phyloP scores from a whole-genome alignment of 176 grass and related monocot species.

The Leersia perrieri region DNA sequence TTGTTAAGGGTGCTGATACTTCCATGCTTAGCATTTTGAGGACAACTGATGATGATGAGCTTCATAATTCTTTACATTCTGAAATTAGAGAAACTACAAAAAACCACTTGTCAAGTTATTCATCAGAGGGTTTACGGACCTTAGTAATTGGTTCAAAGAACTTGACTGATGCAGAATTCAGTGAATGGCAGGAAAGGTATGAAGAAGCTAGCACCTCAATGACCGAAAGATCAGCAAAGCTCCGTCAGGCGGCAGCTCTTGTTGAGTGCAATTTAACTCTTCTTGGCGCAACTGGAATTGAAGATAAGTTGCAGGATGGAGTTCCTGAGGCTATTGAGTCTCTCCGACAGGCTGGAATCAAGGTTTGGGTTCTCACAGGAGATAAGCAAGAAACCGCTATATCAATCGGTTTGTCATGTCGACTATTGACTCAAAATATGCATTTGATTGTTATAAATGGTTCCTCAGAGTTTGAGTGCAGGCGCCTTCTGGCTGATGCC shows the following conservation, averaged over 20 bases:
- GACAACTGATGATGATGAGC: constrained; percentile 21
- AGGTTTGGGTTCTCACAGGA: constrained; percentile 98
- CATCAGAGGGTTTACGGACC: constrained; percentile 78
- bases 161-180: constrained; percentile 69
- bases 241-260: constrained; percentile 79
- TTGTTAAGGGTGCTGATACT: constrained; percentile 97
- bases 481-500: constrained; percentile 71
- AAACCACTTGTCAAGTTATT: constrained; percentile 73
- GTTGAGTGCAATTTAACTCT: constrained; percentile 84
- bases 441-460: constrained; percentile 88
- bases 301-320: constrained; percentile 99
- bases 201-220: constrained; percentile 97
- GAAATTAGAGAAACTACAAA: constrained; percentile 72
- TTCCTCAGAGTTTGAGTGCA: constrained; percentile 86
- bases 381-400: constrained; percentile 99
- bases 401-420: constrained; percentile 93
- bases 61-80: constrained; percentile 38
- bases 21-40: constrained; percentile 90
- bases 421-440: constrained; percentile 78
- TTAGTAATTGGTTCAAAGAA: constrained; percentile 80
- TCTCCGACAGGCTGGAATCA: constrained; percentile 92
- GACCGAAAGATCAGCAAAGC: constrained; percentile 86
- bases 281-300: constrained; percentile 90
- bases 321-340: constrained; percentile 97
- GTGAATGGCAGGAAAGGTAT: constrained; percentile 84